Evolutionary conservation across 192 early-diverging fungal species (phyloP), one percentile per base, ranked within the genome.

Genomic region (Geranomyces variabilis): DNA sequence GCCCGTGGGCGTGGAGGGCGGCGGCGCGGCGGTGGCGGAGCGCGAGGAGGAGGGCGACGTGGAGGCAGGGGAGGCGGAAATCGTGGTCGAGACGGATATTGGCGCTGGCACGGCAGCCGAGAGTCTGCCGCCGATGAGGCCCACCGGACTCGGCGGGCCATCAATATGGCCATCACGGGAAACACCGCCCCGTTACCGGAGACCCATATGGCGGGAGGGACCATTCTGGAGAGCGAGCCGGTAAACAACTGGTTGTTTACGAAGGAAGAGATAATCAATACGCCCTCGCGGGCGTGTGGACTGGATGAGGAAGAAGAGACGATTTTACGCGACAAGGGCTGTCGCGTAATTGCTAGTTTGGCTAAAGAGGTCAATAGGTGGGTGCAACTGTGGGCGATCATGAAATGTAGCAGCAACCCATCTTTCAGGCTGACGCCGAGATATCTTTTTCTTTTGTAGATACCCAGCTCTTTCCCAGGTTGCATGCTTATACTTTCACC

Each of bases 401-500:
- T n/a, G n/a, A n/a, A n/a, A n/a, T n/a, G n/a, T n/a, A 36, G 62
- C 14, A 12, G 57, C 10, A 59, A 21, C n/a, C 15, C 26, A 15
- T 12, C 28, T 10, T 26, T 17, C 12, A 10, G 28, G 10, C 10
- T 13, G 57, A 48, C n/a, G 47, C n/a, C 47, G 47, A 48, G n/a
- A 17, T 1, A n/a, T n/a, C n/a, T 60, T 1, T 17, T 24, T 28
- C 14, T 68, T 57, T 34, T 7, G 24, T 30, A 71, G 70, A 45
- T n/a, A 45, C n/a, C 70, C 70, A 26, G 15, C 60, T 30, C 70
- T 71, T 13, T 43, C 58, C 13, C 70, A 64, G 12, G 17, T 72
- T 8, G 75, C 75, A 29, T 76, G 72, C 24, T 28, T 75, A 1
- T 77, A 74, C 34, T 77, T 80, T 61, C 79, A 80, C 41, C 74